These are phyloP conservation scores for Aureococcus anophagefferens DNA, from an alignment of 108 stramenopile species.

Conservation along the genomic window DNA sequence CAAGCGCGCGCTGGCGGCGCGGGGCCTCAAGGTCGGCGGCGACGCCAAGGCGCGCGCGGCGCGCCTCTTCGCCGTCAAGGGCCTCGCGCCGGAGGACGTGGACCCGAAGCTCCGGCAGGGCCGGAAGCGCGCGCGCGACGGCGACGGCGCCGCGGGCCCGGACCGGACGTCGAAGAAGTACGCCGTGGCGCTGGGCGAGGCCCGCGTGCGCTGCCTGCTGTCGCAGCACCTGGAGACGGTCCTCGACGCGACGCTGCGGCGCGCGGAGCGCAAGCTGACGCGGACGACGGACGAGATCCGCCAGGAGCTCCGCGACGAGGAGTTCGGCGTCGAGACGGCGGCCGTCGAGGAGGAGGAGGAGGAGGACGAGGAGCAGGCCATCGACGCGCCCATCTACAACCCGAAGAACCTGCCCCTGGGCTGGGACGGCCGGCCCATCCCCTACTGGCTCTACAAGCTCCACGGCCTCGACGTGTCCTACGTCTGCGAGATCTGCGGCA, in stretches of 20 bases:
- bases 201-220: constrained; percentile 59
- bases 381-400: constrained; percentile 95
- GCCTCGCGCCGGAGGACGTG: constrained; percentile 66
- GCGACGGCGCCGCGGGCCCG: neutral
- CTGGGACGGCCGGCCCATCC: constrained; percentile 98
- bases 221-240: constrained; percentile 72
- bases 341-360: constrained; percentile 47
- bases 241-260: constrained; percentile 69
- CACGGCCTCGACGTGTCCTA: constrained; percentile 97
- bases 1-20: constrained; percentile 69
- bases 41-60: constrained; percentile 73
- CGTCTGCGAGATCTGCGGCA: constrained; percentile 96
- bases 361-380: constrained; percentile 64
- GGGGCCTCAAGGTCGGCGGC: constrained; percentile 93
- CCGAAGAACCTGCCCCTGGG: constrained; percentile 94
- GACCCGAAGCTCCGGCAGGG: constrained; percentile 62
- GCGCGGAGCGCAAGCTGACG: constrained; percentile 76
- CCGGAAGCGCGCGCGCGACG: constrained; percentile 30
- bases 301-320: constrained; percentile 58
- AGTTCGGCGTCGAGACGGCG: constrained; percentile 20
- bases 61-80: constrained; percentile 75
- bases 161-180: neutral
- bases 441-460: constrained; percentile 98
- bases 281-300: constrained; percentile 78
- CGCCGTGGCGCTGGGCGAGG: constrained; percentile 55